Conservation (phyloP, 176 grass and related monocot genomes). For the Eragrostis nindensis region DNA sequence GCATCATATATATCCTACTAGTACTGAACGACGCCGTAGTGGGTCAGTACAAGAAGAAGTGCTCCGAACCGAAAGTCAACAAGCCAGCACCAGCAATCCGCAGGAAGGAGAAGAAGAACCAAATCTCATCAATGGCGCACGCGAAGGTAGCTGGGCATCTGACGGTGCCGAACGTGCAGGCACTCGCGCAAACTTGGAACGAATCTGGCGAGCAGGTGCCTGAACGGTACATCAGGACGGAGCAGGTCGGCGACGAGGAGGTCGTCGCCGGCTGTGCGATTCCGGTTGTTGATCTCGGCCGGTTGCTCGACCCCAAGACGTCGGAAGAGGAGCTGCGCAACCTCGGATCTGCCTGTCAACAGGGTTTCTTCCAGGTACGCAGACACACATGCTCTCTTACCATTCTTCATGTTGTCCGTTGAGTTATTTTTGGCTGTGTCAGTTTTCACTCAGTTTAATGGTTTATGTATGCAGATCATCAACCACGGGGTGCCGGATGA, state of each 20-base stretch:
- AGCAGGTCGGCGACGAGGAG: conserved; percentile 10
- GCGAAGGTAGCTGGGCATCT: conserved; percentile 17
- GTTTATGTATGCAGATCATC: conserved; percentile 26
- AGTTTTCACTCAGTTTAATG: too few relatives aligned
- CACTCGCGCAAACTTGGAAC: conserved; percentile 33
- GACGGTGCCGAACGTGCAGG: conserved; percentile 47
- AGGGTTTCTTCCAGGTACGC: conserved; percentile 69
- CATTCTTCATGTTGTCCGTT: not conserved
- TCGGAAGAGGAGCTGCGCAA: conserved; percentile 29
- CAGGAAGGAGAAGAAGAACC: not conserved
- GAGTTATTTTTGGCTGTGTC: not conserved
- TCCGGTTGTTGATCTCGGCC: conserved; percentile 46
- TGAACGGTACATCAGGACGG: conserved; percentile 42
- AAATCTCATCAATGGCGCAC: conserved; percentile 11
- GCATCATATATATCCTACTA: too few relatives aligned
- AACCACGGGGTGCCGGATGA: conserved; percentile 42
- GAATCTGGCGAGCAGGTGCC: conserved; percentile 34
- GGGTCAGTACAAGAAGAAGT: not conserved
- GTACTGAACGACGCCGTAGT: too few relatives aligned
- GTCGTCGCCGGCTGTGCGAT: conserved; percentile 31
- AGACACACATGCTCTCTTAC: not conserved
- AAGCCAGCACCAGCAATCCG: not conserved
- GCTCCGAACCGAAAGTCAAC: not conserved
- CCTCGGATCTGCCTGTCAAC: conserved; percentile 40
- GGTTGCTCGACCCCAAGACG: conserved; percentile 32